phyloP scores from a whole-genome alignment of 1,284 basidiomycete genomes.

The Sparassis latifolia region DNA sequence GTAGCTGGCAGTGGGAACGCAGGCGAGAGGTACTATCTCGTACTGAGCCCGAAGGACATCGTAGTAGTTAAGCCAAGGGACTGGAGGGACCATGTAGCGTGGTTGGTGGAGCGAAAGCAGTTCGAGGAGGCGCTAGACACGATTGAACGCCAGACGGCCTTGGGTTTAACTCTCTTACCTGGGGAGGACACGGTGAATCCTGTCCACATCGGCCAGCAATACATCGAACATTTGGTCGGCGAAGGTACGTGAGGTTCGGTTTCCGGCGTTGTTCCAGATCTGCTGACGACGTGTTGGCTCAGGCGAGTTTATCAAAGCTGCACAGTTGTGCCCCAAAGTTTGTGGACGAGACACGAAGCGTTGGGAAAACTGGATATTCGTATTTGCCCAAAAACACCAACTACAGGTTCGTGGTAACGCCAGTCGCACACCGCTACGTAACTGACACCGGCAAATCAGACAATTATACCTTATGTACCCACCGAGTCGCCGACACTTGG shows the following conservation, averaged over 20 bases:
- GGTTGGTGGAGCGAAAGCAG: constrained; percentile 82
- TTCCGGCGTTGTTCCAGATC: background rate
- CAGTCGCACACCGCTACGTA: background rate
- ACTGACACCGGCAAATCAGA: constrained; percentile 32
- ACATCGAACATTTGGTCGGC: constrained; percentile 74
- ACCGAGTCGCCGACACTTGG: constrained; percentile 77
- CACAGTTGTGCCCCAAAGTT: constrained; percentile 81
- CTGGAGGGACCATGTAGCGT: constrained; percentile 84
- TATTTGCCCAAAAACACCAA: constrained; percentile 80
- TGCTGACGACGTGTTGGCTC: background rate
- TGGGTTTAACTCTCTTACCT: constrained; percentile 22
- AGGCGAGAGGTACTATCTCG: constrained; percentile 57
- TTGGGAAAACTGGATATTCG: constrained; percentile 96
- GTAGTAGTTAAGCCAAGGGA: constrained; percentile 85
- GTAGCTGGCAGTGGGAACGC: constrained; percentile 24
- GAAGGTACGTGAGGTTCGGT: constrained; percentile 46
- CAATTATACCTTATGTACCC: constrained; percentile 87
- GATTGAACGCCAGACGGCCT: constrained; percentile 55
- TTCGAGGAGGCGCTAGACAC: constrained; percentile 88
- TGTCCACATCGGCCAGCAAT: constrained; percentile 75
- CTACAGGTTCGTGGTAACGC: constrained; percentile 51
- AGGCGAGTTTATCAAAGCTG: constrained; percentile 83
- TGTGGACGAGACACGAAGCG: constrained; percentile 72
- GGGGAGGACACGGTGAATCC: constrained; percentile 49
- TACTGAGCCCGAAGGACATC: constrained; percentile 82